Evolutionary conservation across 129 eudicot species (phyloP), one percentile per base, ranked within the genome.

Genomic region (Escallonia rubra): DNA sequence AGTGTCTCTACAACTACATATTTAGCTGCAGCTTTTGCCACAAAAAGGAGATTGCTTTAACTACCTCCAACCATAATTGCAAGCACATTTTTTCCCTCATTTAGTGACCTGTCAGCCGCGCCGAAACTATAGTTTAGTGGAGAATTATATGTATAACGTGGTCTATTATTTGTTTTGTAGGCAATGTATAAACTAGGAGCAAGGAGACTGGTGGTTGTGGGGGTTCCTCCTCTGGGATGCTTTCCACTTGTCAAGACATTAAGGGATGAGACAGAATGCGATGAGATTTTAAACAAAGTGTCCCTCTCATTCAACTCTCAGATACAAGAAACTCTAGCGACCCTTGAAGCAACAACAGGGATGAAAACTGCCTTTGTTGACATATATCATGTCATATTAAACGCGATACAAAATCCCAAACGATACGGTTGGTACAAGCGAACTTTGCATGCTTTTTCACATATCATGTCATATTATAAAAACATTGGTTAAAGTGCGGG

Each of bases 151-250:
- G 34, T 23, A 23, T 23, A 23, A 23, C 34, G 34, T 23, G 34
- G 34, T 23, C 34, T 23, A 23, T 23, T 23, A 23, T 23, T 23
- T 23, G 34, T 41, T 46, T 53, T 34, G 23, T 73, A 85, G 87
- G 72, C 53, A 73, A 76, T 87, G 81, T 73, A 87, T 55, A 34
- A 65, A 13, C 43, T 81, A 15, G 95, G 95, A 64, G 95, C 81
- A 51, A 81, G 87, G 58, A 84, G 74, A 65, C 61, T 87, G 58
- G 85, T 70, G 57, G 80, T 87, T 15, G 90, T 84, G 44, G 90
- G 95, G 5, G 85, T 81, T 48, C 73, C 78, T 51, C 87, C 95
- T 8, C 71, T 87, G 41, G 95, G 95, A n/a, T 87, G 95, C 70
- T 64, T 81, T 70, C 95, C 95, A 53, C 57, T 87, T 16, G 74